Percentiles rank a stretch among this genome's conserved stretches.
Conservation (phyloP, 345 rosid genomes). For the Citropsis articulata region DNA sequence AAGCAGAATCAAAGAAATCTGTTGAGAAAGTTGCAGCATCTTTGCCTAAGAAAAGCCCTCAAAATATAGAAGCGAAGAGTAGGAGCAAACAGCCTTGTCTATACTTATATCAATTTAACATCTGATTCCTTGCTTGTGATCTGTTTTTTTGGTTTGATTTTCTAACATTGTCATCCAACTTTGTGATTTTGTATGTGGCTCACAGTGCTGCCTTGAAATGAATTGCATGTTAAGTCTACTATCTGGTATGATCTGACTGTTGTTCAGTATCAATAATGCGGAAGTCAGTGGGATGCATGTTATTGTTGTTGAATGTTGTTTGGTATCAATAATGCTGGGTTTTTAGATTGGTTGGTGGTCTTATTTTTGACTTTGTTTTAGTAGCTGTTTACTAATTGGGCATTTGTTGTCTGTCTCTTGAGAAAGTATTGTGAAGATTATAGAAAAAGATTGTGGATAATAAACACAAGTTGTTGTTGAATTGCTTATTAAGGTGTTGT, state of each 20-base stretch:
- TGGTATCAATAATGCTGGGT: background rate
- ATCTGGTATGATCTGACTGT: background rate
- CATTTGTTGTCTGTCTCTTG: background rate
- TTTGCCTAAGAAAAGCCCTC: conserved; percentile 51
- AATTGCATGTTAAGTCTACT: background rate
- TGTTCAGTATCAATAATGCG: background rate
- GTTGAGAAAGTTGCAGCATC: conserved; percentile 39
- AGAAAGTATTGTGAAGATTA: background rate
- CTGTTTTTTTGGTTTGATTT: background rate
- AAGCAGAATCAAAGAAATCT: conserved; percentile 37
- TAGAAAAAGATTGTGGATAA: background rate
- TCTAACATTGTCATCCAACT: background rate
- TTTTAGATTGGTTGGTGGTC: background rate
- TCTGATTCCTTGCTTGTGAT: background rate
- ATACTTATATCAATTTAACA: background rate
- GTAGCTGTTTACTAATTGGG: background rate
- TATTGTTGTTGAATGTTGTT: background rate
- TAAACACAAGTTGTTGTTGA: background rate
- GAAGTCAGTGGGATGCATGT: background rate
- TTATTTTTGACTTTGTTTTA: no score
- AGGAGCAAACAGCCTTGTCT: conserved; percentile 20
- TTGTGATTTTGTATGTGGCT: background rate
- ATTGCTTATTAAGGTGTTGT: background rate
- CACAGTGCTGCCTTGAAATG: background rate
- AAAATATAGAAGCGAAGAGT: conserved; percentile 58